Conservation (phyloP, 768 basidiomycete species). For the Lactarius sp. region DNA sequence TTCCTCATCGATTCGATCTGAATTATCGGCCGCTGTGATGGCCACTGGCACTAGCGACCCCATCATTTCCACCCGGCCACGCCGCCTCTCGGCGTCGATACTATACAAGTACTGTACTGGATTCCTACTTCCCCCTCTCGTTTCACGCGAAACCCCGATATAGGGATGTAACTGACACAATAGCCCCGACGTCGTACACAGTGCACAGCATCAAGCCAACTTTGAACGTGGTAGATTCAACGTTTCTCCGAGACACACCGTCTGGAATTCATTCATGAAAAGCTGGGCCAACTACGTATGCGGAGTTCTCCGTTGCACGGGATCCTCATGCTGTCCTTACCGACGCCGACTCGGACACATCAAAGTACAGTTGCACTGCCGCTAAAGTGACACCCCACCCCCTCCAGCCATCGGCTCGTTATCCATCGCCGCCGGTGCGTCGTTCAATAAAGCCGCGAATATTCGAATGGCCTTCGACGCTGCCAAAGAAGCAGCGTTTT, state of each 20-base stretch:
- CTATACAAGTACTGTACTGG: background rate
- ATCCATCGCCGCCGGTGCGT: slow-evolving; percentile 39
- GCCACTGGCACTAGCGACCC: background rate
- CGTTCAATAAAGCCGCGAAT: slow-evolving; percentile 79
- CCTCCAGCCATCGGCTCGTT: background rate
- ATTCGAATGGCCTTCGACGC: slow-evolving; percentile 68
- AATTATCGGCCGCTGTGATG: background rate
- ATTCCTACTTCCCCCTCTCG: background rate
- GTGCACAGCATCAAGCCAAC: background rate
- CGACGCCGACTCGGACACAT: background rate
- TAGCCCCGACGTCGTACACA: background rate
- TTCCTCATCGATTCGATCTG: background rate
- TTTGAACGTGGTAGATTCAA: background rate
- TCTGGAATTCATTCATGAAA: background rate
- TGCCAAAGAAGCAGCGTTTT: slow-evolving; percentile 81
- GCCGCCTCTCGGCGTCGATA: too few species aligned
- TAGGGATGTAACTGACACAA: background rate
- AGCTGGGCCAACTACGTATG: background rate
- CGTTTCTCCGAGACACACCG: background rate
- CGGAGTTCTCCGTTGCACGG: background rate
- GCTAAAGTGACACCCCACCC: background rate
- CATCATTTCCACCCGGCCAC: background rate
- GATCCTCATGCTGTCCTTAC: background rate
- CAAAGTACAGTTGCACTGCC: background rate
- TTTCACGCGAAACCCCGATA: background rate